These are phyloP conservation scores for Alternaria metachromatica DNA, from an alignment of 2,329 filamentous ascomycete species.

Conservation along the genomic window DNA sequence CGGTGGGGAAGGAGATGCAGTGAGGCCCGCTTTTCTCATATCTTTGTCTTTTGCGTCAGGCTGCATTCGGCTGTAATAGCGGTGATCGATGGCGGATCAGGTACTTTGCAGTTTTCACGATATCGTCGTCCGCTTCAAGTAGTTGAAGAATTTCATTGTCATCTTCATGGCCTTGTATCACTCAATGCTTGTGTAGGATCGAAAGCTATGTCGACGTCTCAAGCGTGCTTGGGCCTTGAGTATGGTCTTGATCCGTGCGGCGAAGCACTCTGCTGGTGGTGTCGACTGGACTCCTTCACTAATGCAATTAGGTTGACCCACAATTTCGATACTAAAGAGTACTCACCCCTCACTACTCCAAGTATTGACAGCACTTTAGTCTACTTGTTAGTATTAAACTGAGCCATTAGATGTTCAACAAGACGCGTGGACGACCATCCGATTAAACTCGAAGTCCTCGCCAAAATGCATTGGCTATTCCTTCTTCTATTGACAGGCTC, in stretches of 20 bases:
- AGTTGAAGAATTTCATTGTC: background rate
- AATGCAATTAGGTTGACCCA: background rate
- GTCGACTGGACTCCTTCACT: background rate
- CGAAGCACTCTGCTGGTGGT: background rate
- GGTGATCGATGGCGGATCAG: rapidly evolving
- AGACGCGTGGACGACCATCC: background rate
- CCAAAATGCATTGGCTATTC: background rate
- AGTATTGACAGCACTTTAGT: background rate
- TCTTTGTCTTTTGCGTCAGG: background rate
- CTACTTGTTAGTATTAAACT: background rate
- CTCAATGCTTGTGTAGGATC: rapidly evolving
- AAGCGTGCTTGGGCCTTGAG: background rate
- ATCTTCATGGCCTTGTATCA: rapidly evolving
- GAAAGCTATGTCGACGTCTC: background rate
- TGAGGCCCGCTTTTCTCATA: background rate
- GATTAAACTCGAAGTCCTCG: background rate
- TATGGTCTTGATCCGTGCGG: background rate
- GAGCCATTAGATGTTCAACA: background rate
- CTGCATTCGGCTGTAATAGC: background rate
- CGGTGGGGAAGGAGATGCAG: conserved; percentile 21
- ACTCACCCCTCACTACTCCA: background rate
- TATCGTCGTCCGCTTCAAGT: background rate
- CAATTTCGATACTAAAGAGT: background rate
- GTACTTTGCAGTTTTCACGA: rapidly evolving
- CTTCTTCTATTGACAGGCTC: background rate